A percentile compares a stretch with the other conserved stretches of the same genome.
Evolutionary conservation across 2,329 filamentous ascomycete genomes (phyloP).

Genomic region (Fusarium sp.): DNA sequence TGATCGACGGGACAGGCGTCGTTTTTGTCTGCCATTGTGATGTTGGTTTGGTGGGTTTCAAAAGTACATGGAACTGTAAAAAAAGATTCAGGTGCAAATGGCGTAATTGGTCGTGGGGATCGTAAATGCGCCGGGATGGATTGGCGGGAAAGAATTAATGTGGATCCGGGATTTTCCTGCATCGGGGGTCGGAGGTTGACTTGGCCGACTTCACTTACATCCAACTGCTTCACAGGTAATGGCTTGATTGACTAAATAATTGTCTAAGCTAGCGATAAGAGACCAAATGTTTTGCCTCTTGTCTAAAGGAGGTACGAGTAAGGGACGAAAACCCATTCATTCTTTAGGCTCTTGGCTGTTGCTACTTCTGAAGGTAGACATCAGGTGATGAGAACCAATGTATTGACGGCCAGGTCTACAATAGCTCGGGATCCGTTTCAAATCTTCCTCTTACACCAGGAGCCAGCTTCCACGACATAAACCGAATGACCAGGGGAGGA

Average conservation of each 20-base stretch:
- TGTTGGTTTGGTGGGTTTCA: not conserved
- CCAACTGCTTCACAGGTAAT: not conserved
- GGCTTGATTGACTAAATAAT: not conserved
- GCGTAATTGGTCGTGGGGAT: conserved; percentile 35
- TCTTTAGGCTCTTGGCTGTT: not conserved
- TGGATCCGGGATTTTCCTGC: conserved; percentile 40
- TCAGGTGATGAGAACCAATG: not conserved
- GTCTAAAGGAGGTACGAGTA: not conserved
- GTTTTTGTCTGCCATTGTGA: conserved; percentile 46
- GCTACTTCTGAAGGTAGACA: not conserved
- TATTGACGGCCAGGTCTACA: not conserved
- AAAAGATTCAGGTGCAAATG: conserved; percentile 23
- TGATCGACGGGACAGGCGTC: conserved; percentile 87
- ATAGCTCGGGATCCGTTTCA: not conserved
- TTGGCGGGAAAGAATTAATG: conserved; percentile 38
- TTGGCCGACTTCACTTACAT: conserved; percentile 10
- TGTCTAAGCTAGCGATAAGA: not conserved
- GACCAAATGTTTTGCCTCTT: not conserved
- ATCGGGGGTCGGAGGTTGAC: conserved; percentile 6
- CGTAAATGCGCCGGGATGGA: conserved; percentile 39
- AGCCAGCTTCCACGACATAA: conserved; percentile 6
- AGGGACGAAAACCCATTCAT: accelerated
- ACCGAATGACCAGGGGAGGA: not conserved
- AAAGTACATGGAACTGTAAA: not conserved
- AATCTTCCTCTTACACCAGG: not conserved